Evolutionary conservation across 345 rosid genomes (phyloP), one percentile per base, ranked within the genome.

Genomic region (Gossypium anomalum): DNA sequence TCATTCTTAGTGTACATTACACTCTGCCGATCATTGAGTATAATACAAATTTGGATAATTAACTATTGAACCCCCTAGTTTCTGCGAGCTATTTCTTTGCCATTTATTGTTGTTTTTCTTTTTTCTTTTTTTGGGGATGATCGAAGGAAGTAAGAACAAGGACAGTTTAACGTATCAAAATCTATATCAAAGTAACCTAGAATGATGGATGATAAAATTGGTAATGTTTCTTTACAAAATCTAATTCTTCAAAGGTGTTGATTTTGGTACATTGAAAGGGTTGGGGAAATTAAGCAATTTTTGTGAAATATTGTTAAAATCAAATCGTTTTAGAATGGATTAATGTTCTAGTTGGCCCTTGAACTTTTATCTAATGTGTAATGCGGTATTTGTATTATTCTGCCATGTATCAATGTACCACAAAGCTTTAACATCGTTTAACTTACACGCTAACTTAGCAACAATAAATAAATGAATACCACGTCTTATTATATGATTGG

Each of bases 21-120:
- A 49, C 22, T 70, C 56, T 41, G 25, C 58, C 51, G 60, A 66
- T 45, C 62, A 67, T 63, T 29, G 67, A 67, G 76, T 48, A 58
- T 22, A 15, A 58, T 48, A 47, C 70, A 70, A 67, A 47, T 68
- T 69, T 65, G 75, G 11, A 15, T 20, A 53, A 71, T 71, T 49
- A 52, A 56, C 70, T 63, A 71, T 38, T 45, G 22, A 10, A 13
- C 43, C 22, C 25, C 11, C 3, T 34, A 5, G 41, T 34, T 14
- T 20, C 13, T 15, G 2, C 2, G 52, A 19, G 5, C 15, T 43
- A 55, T 56, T 56, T 45, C 15, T 66, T 67, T 22, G 41, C 20
- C 23, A 15, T 48, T 67, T 17, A 64, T 7, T 64, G 69, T n/a
- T n/a, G 27, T 38, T 41, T 64, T 64, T 17, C 7, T 0, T 34